Evolutionary conservation across 768 basidiomycete genomes (phyloP), one percentile per base, ranked within the genome.

Genomic region (Lactarius akahatsu): DNA sequence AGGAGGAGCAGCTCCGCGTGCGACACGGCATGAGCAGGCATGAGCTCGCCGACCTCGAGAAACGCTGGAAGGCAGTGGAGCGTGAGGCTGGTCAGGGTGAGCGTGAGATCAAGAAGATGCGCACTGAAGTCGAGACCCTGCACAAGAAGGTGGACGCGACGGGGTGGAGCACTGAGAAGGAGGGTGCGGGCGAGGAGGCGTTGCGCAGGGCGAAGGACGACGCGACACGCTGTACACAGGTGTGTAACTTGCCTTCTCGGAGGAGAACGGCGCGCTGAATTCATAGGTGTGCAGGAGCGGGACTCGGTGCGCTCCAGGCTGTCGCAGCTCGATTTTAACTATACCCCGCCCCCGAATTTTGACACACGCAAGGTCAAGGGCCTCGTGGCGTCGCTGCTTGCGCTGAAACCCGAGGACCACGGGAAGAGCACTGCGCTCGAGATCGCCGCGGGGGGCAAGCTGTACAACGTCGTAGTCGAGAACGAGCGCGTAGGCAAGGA

Each of bases 391-490:
- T 86, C 86, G n/a, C 82, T 98, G n/a, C 86, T 98, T 71, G 81
- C 85, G 0, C 83, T 99, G 1, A 82, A 86, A 41, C 78, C 83
- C 18, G 79, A 83, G 52, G 85, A 96, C 74, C 87, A 86, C 73
- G 79, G 88, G 73, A 90, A 91, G 64, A 86, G 94, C 1, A 94
- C 92, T 0, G 97, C 97, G 2, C 82, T 98, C 4, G 97, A 99
- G 76, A 89, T 98, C 68, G 87, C 92, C 20, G 96, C 95, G 0
- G 95, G 95, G 0, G 88, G 86, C 0, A 91, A 90, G 70, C 80
- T 99, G 10, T 97, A 91, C 78, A 94, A 98, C 69, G 93, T 98
- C 43, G 91, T 98, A 32, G 92, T 98, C 9, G 88, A 96, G 70
- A 88, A 96, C 73, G 95, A 98, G 77, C 84, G 84, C 63, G 86